phyloP scores from a whole-genome alignment of 352 stramenopile species.

The Achlya hypogyna region DNA sequence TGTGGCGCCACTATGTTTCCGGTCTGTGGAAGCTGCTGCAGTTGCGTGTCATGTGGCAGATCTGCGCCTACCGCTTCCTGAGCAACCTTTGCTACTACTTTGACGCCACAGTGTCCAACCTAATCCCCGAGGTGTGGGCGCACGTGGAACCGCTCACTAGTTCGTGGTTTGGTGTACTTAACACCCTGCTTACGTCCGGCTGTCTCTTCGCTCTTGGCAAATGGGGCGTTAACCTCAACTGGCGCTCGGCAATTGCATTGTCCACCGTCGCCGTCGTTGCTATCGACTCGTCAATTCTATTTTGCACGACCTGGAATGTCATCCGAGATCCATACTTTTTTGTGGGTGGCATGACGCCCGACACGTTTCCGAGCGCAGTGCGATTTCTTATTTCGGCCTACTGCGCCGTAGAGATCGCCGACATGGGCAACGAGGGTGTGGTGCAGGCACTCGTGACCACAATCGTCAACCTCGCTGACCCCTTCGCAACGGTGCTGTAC shows the following conservation, averaged over 20 bases:
- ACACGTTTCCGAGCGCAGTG: slow-evolving; percentile 50
- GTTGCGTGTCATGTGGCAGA: slow-evolving; percentile 36
- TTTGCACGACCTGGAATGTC: slow-evolving; percentile 4
- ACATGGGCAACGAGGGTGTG: slow-evolving; percentile 54
- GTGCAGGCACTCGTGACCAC: slow-evolving; percentile 65
- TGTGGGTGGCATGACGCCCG: slow-evolving; percentile 31
- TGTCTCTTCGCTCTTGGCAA: neutral
- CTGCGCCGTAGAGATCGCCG: slow-evolving; percentile 63
- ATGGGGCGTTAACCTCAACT: slow-evolving; percentile 13
- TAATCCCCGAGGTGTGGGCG: slow-evolving; percentile 20
- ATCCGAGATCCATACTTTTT: slow-evolving; percentile 18
- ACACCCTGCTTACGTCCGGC: slow-evolving; percentile 21
- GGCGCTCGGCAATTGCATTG: neutral
- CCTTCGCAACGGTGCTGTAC: slow-evolving; percentile 38
- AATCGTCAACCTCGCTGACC: slow-evolving; percentile 54
- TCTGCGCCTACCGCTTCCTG: slow-evolving; percentile 43
- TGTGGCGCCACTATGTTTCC: slow-evolving; percentile 24
- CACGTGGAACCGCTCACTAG: neutral
- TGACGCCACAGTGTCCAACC: slow-evolving; percentile 34
- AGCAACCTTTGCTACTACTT: slow-evolving; percentile 34
- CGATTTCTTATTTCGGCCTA: slow-evolving; percentile 61
- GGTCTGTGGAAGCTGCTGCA: slow-evolving; percentile 51
- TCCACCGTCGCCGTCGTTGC: neutral
- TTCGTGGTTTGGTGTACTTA: neutral
- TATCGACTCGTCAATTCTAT: neutral